phyloP scores from a whole-genome alignment of 2,329 filamentous ascomycete genomes.

The Colletotrichum sansevieriae region DNA sequence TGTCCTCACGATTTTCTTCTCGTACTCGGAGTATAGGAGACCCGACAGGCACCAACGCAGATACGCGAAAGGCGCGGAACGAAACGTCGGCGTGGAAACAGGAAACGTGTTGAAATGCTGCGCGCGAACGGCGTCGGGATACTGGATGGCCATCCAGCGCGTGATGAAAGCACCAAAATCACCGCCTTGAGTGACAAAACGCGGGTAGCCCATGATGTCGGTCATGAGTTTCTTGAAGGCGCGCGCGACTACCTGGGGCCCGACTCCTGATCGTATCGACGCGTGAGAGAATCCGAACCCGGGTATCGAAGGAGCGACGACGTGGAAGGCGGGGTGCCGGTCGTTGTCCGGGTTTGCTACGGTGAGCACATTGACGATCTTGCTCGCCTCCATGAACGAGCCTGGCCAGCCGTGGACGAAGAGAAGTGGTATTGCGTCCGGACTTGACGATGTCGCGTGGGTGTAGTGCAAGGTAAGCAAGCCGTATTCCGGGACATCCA shows the following conservation, averaged over 20 bases:
- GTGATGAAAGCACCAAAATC: slow-evolving; percentile 47
- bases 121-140: slow-evolving; percentile 17
- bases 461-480: slow-evolving; percentile 49
- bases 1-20: slow-evolving; percentile 12
- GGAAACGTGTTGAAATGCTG: slow-evolving; percentile 39
- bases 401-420: slow-evolving; percentile 60
- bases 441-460: slow-evolving; percentile 45
- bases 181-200: slow-evolving; percentile 51
- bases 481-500: slow-evolving; percentile 40
- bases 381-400: slow-evolving; percentile 54
- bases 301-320: slow-evolving; percentile 60
- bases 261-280: slow-evolving; percentile 49
- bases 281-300: slow-evolving; percentile 59
- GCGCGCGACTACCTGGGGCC: slow-evolving; percentile 46
- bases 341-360: slow-evolving; percentile 47
- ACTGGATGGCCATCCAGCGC: slow-evolving; percentile 37
- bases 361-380: slow-evolving; percentile 48
- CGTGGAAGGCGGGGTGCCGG: slow-evolving; percentile 56
- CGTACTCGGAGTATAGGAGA: slow-evolving; percentile 19
- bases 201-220: slow-evolving; percentile 52
- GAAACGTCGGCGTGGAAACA: slow-evolving; percentile 19
- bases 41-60: slow-evolving; percentile 21
- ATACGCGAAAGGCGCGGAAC: slow-evolving; percentile 3
- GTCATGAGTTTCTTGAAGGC: slow-evolving; percentile 55
- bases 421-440: slow-evolving; percentile 55